A percentile compares a stretch with the other conserved stretches of the same genome.
phyloP scores from a whole-genome alignment of 176 grass and related monocot species.

The Aegilops longissima region DNA sequence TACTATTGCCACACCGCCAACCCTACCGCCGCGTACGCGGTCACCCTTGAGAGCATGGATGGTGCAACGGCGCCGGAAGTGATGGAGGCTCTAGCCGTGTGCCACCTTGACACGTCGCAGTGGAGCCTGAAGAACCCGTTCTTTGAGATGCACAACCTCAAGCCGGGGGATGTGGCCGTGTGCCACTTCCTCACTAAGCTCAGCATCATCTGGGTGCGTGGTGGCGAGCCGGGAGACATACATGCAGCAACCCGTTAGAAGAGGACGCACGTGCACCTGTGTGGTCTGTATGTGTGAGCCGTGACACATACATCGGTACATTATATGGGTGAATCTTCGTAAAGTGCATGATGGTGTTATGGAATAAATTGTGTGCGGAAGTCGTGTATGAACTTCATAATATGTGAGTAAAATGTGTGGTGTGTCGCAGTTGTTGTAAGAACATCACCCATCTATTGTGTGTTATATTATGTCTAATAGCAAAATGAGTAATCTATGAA shows the following conservation, averaged over 20 bases:
- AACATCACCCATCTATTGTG: no score
- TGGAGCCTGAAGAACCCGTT: not conserved
- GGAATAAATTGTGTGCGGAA: not conserved
- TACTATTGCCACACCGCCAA: constrained; percentile 38
- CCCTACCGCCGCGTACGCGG: constrained; percentile 6
- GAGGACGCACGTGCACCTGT: not conserved
- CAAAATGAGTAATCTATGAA: not conserved
- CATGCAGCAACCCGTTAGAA: not conserved
- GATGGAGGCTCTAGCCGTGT: constrained; percentile 29
- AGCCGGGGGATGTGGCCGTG: constrained; percentile 19
- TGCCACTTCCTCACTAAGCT: constrained; percentile 43
- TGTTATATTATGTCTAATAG: not conserved
- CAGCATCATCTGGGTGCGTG: constrained; percentile 19
- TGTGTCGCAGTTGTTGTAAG: not conserved
- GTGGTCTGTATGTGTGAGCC: not conserved
- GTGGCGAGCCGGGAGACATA: not conserved
- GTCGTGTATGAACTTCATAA: not conserved
- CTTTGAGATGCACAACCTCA: not conserved
- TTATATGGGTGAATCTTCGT: not conserved
- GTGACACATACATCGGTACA: not conserved
- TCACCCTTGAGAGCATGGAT: not conserved
- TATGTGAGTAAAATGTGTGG: not conserved
- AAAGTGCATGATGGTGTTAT: not conserved
- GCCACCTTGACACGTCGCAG: constrained; percentile 21
- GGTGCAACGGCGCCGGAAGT: no score